A percentile compares a stretch with the other conserved stretches of the same genome.
These are phyloP conservation scores for Allomyces arbusculus DNA, from an alignment of 192 early-diverging fungal species.

Conservation along the genomic window DNA sequence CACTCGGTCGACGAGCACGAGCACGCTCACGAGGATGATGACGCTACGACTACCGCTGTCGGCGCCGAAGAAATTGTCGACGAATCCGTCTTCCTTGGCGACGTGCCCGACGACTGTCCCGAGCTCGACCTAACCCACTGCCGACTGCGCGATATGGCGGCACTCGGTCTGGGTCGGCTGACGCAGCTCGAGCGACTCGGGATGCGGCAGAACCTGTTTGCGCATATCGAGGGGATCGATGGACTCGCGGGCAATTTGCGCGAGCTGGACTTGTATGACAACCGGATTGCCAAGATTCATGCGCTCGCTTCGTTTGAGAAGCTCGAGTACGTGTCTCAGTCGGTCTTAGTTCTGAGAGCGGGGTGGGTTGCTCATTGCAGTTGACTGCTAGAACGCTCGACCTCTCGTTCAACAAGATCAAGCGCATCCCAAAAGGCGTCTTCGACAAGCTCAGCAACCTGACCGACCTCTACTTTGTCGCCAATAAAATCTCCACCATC, in stretches of 20 bases:
- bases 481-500: conserved; percentile 76
- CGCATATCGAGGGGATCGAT: conserved; percentile 39
- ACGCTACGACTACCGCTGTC: neutral
- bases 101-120: conserved; percentile 4
- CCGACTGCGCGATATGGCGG: conserved; percentile 8
- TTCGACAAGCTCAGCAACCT: conserved; percentile 38
- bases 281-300: conserved; percentile 57
- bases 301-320: conserved; percentile 33
- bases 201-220: conserved; percentile 65
- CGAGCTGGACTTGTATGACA: conserved; percentile 93
- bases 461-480: conserved; percentile 68
- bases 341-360: too few species aligned
- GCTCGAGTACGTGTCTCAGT: conserved; percentile 27
- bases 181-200: conserved; percentile 37
- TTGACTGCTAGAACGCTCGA: conserved; percentile 42
- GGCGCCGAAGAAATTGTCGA: conserved; percentile 4
- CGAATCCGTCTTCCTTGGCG: neutral
- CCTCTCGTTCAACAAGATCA: conserved; percentile 92
- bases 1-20: neutral
- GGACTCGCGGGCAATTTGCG: conserved; percentile 23
- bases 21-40: neutral
- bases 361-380: too few species aligned
- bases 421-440: conserved; percentile 33
- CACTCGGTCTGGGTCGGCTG: conserved; percentile 10
- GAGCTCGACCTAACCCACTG: conserved; percentile 19